Percentiles rank a stretch among this genome's conserved stretches.
Evolutionary conservation across 2,329 filamentous ascomycete genomes (phyloP).

Genomic region (Atkinsonella hypoxylon): DNA sequence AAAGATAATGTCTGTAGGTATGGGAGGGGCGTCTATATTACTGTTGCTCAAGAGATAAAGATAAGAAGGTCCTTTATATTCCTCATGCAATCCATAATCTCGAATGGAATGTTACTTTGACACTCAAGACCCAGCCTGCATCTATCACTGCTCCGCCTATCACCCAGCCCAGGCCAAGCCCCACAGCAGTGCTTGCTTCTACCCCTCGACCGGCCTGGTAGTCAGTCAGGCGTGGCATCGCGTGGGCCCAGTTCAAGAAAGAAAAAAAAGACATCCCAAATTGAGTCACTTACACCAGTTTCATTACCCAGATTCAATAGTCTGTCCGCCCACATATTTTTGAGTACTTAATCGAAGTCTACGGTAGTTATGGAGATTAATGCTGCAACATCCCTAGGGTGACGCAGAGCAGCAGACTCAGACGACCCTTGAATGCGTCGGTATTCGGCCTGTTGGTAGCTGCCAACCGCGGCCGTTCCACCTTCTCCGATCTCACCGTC

Average conservation of each 20-base stretch:
- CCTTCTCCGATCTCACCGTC: background rate
- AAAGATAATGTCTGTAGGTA: no score
- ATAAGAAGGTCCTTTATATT: no score
- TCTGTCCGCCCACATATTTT: background rate
- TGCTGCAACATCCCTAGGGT: background rate
- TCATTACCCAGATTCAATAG: background rate
- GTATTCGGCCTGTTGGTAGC: background rate
- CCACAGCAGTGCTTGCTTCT: background rate
- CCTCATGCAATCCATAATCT: no score
- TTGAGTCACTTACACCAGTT: constrained; percentile 7
- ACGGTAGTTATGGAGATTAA: background rate
- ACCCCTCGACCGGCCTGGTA: background rate
- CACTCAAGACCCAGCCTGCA: no score
- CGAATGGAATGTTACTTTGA: no score
- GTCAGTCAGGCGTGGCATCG: background rate
- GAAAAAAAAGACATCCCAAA: background rate
- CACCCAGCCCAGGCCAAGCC: background rate
- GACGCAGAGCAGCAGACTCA: background rate
- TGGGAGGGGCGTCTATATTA: no score
- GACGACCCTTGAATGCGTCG: background rate
- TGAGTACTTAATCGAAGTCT: background rate
- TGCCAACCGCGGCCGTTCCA: background rate
- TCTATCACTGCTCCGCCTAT: background rate
- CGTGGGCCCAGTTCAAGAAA: background rate
- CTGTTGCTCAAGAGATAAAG: no score